Conservation (phyloP, 495 filamentous ascomycete genomes). For the Penicillium manginii region DNA sequence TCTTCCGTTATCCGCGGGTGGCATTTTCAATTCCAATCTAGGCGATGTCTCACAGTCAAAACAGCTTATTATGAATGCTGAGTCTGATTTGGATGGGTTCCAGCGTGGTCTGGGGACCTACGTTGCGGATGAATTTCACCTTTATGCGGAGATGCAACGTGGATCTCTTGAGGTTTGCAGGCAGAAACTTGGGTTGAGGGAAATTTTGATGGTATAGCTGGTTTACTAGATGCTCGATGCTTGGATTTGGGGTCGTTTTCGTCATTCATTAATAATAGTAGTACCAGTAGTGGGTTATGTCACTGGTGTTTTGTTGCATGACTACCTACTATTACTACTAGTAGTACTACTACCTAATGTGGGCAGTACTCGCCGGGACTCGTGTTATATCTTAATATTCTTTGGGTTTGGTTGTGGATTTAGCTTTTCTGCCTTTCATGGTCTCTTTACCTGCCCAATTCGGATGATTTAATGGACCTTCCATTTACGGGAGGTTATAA, state of each 20-base stretch:
- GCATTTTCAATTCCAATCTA: conserved; percentile 49
- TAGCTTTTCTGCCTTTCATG: neutral
- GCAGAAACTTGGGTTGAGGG: conserved; percentile 20
- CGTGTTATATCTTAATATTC: neutral
- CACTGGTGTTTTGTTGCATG: neutral
- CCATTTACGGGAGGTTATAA: neutral
- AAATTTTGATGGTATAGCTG: conserved; percentile 9
- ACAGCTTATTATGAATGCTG: conserved; percentile 34
- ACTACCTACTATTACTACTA: no score
- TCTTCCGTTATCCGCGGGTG: conserved; percentile 45
- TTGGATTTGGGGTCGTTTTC: neutral
- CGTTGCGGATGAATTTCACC: conserved; percentile 33
- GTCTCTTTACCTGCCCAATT: neutral
- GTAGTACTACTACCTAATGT: no score
- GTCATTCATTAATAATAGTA: neutral
- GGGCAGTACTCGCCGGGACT: no score
- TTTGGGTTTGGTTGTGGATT: neutral
- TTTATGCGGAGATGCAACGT: conserved; percentile 35
- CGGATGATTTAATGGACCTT: neutral
- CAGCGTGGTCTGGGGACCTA: conserved; percentile 28
- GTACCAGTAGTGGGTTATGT: neutral
- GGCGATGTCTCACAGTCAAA: conserved; percentile 24
- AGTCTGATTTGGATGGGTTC: conserved; percentile 38
- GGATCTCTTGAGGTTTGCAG: conserved; percentile 29
- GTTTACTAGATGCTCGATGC: neutral